Evolutionary conservation across 768 basidiomycete genomes (phyloP).

Genomic region (Lactifluus hygrophoroides): DNA sequence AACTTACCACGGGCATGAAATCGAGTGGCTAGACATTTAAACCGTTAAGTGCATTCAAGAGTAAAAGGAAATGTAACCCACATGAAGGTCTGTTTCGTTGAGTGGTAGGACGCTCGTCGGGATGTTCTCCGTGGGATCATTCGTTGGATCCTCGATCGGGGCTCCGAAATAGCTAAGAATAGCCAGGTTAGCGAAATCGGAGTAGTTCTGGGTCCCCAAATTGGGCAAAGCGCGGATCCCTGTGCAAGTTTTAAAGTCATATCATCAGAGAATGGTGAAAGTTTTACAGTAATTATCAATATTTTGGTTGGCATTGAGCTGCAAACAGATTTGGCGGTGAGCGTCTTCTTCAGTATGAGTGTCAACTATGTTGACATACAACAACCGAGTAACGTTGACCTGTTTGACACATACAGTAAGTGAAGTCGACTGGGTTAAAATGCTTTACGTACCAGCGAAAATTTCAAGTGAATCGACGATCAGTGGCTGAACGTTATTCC

Average conservation of each 20-base stretch:
- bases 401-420: not conserved
- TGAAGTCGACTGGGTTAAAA: not conserved
- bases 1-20: not conserved
- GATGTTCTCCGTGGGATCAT: not conserved
- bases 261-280: not conserved
- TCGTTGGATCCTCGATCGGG: not conserved
- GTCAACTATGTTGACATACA: constrained; percentile 10
- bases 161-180: constrained; percentile 18
- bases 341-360: not conserved
- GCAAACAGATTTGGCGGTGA: not conserved
- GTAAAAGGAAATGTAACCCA: not conserved
- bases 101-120: not conserved
- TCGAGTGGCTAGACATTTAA: not conserved
- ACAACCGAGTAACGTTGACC: constrained; percentile 26
- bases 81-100: not conserved
- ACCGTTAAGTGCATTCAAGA: not conserved
- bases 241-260: not conserved
- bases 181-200: constrained; percentile 10
- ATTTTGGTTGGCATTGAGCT: constrained; percentile 21
- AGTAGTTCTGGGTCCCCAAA: not conserved
- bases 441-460: constrained; percentile 18
- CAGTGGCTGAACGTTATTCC: constrained; percentile 18
- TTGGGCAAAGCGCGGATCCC: constrained; percentile 14
- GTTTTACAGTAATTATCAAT: constrained; percentile 4
- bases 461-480: constrained; percentile 23